Evolutionary conservation across 116 monocot genomes (phyloP).

Genomic region (Posidonia oceanica): DNA sequence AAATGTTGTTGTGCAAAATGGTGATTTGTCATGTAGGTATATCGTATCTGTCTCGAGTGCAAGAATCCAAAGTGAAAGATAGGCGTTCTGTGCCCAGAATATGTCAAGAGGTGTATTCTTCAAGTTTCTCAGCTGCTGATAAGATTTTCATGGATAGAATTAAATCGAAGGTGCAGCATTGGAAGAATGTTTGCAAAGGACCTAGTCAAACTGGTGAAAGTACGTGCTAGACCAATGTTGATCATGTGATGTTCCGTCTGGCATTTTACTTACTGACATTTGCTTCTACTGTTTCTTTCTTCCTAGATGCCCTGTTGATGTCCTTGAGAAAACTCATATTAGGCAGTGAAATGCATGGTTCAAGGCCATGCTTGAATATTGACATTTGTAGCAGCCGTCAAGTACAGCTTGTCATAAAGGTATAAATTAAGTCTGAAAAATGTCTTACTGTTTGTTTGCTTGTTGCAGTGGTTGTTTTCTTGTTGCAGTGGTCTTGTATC

Average conservation of each 20-base stretch:
- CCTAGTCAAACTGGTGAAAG: constrained; percentile 38
- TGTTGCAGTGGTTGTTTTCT: no score
- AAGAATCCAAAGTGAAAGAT: constrained; percentile 57
- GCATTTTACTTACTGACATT: no score
- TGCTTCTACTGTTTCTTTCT: neutral
- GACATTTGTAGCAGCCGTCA: constrained; percentile 73
- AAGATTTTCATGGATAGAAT: constrained; percentile 68
- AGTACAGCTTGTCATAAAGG: constrained; percentile 53
- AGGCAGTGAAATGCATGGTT: constrained; percentile 55
- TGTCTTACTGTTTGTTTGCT: neutral
- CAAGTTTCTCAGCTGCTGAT: constrained; percentile 53
- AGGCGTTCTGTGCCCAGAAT: constrained; percentile 20
- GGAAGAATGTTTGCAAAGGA: constrained; percentile 42
- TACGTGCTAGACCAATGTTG: constrained; percentile 1
- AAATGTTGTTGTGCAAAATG: neutral
- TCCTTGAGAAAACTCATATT: constrained; percentile 59
- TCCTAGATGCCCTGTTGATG: constrained; percentile 33
- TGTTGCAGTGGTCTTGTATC: no score
- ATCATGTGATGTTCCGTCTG: neutral
- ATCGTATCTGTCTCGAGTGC: constrained; percentile 82
- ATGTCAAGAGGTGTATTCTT: constrained; percentile 6
- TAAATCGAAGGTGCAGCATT: constrained; percentile 51
- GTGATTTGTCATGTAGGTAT: constrained; percentile 26
- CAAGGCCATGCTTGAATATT: constrained; percentile 71
- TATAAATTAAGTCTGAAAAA: constrained; percentile 5